A percentile compares a stretch with the other conserved stretches of the same genome.
These are phyloP conservation scores for Lactarius akahatsu DNA, from an alignment of 768 basidiomycete genomes.

Conservation along the genomic window DNA sequence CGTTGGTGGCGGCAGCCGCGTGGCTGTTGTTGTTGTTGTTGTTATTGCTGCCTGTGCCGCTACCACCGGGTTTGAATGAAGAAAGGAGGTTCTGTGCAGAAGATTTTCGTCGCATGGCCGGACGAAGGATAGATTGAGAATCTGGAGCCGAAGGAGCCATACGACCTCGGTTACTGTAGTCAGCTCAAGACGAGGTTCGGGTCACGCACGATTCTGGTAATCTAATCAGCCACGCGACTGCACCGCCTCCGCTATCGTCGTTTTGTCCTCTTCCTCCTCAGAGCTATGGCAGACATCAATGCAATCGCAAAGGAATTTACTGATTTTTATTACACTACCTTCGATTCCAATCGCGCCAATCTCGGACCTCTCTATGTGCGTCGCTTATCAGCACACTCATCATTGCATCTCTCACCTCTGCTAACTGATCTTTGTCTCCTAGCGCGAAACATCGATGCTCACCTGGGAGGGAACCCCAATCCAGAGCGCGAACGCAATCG, in stretches of 20 bases:
- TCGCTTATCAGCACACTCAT: constrained; percentile 32
- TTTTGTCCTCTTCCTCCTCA: background rate
- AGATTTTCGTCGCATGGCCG: constrained; percentile 78
- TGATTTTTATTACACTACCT: constrained; percentile 79
- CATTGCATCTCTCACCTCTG: constrained; percentile 30
- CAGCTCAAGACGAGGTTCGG: constrained; percentile 27
- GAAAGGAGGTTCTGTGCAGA: constrained; percentile 81
- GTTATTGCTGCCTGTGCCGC: background rate
- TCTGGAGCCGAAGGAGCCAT: constrained; percentile 31
- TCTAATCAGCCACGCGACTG: constrained; percentile 23
- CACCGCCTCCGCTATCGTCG: too few species aligned
- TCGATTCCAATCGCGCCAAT: constrained; percentile 58
- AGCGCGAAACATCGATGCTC: constrained; percentile 85
- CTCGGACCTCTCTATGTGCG: constrained; percentile 78
- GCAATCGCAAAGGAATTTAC: constrained; percentile 75
- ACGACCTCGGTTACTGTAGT: background rate
- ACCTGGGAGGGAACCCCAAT: constrained; percentile 69
- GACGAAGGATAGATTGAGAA: constrained; percentile 40
- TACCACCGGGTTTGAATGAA: constrained; percentile 53
- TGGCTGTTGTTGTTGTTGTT: background rate
- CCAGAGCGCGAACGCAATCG: constrained; percentile 54
- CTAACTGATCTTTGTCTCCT: constrained; percentile 25
- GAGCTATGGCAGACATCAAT: constrained; percentile 69
- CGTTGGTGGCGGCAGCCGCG: background rate
- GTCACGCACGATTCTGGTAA: constrained; percentile 4